Evolutionary conservation across 352 stramenopile genomes (phyloP).

Genomic region (Phytophthora rubi): DNA sequence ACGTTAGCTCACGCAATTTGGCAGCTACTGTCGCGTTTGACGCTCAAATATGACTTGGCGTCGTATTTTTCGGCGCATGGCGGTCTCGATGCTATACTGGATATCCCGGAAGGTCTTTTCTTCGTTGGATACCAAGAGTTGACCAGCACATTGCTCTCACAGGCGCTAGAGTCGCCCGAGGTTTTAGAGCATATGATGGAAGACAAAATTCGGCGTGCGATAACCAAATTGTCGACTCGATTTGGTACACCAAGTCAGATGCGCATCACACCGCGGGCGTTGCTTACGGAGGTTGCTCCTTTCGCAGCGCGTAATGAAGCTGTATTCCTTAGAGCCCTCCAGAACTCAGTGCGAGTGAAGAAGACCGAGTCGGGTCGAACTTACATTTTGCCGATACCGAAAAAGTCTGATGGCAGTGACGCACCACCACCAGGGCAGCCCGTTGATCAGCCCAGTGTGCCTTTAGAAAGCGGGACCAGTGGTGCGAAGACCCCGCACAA

Average conservation of each 20-base stretch:
- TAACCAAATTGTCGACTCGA: conserved; percentile 77
- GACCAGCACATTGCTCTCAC: conserved; percentile 70
- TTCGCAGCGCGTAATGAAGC: conserved; percentile 79
- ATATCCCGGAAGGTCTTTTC: conserved; percentile 45
- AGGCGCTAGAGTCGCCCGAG: conserved; percentile 82
- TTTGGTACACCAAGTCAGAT: conserved; percentile 77
- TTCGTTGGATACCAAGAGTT: conserved; percentile 82
- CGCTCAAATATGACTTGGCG: conserved; percentile 76
- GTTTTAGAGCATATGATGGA: conserved; percentile 89
- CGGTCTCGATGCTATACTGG: conserved; percentile 69
- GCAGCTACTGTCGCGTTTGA: conserved; percentile 75
- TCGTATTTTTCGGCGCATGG: conserved; percentile 58
- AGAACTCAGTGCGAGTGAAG: conserved; percentile 74
- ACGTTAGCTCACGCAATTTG: conserved; percentile 69
- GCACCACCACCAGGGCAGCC: conserved; percentile 7
- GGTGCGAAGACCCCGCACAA: conserved; percentile 51
- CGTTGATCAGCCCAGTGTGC: conserved; percentile 1
- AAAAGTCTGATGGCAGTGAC: conserved; percentile 30
- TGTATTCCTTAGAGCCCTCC: conserved; percentile 76
- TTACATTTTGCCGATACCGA: conserved; percentile 69
- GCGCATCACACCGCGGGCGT: conserved; percentile 79
- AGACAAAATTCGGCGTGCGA: conserved; percentile 80
- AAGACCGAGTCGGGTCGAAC: conserved; percentile 82
- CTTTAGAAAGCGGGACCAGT: conserved; percentile 30
- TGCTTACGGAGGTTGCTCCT: conserved; percentile 81